These are phyloP conservation scores for Gaertneriomyces sp. DNA, from an alignment of 192 early-diverging fungal genomes.

Conservation along the genomic window DNA sequence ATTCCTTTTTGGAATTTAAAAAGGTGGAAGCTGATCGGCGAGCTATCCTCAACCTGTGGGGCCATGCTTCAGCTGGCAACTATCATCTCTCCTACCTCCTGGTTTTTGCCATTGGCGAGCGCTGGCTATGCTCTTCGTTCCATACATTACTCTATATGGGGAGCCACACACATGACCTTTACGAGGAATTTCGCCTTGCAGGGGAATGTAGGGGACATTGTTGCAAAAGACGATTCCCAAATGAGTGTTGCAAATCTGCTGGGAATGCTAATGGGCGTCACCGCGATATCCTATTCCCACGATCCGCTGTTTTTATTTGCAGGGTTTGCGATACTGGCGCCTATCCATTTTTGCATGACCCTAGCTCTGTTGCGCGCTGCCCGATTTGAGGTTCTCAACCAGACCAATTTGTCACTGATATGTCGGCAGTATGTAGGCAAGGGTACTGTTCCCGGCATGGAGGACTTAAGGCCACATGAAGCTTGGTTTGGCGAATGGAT, in stretches of 20 bases:
- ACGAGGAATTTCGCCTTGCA: conserved; percentile 63
- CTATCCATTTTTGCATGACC: conserved; percentile 56
- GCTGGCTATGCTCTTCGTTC: conserved; percentile 56
- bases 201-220: conserved; percentile 70
- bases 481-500: conserved; percentile 64
- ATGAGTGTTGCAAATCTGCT: conserved; percentile 63
- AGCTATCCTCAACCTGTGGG: conserved; percentile 53
- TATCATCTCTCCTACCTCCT: conserved; percentile 38
- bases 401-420: conserved; percentile 56
- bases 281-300: conserved; percentile 53
- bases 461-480: conserved; percentile 38
- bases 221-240: conserved; percentile 70
- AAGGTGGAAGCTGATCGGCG: conserved; percentile 64
- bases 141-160: conserved; percentile 65
- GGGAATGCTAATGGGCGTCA: conserved; percentile 59
- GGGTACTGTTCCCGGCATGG: conserved; percentile 41
- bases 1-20: no score
- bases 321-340: conserved; percentile 50
- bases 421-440: conserved; percentile 46
- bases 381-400: conserved; percentile 64
- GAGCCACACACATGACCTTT: conserved; percentile 69
- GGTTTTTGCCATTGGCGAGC: conserved; percentile 58
- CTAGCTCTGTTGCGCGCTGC: conserved; percentile 53
- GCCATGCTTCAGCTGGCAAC: conserved; percentile 60
- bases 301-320: conserved; percentile 53